Conservation (phyloP, 2,329 filamentous ascomycete genomes). For the Chaetomium sp. region DNA sequence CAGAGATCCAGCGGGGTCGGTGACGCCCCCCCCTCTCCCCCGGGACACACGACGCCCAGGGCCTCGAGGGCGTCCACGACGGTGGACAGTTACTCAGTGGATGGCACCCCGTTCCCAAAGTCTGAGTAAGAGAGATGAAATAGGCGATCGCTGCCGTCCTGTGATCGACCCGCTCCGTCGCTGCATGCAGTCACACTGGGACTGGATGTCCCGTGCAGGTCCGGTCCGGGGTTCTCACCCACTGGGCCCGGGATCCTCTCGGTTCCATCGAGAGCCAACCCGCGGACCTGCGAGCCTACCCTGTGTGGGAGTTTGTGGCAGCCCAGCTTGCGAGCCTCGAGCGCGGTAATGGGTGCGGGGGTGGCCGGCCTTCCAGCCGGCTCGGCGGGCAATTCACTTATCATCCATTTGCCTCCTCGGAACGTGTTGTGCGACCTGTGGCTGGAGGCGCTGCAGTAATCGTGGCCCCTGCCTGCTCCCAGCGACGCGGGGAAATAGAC, state of each 20-base stretch:
- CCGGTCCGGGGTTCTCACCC: not conserved
- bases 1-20: not conserved
- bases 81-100: too few species aligned
- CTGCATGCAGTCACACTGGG: slow-evolving; percentile 7
- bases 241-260: not conserved
- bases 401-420: too few species aligned
- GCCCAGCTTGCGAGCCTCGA: not conserved
- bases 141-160: not conserved
- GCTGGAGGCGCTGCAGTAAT: not conserved
- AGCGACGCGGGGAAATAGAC: not conserved
- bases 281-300: too few species aligned
- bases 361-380: too few species aligned
- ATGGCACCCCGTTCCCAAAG: not conserved
- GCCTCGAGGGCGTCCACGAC: too few species aligned
- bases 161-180: slow-evolving; percentile 4
- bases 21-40: not conserved
- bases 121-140: not conserved
- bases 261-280: too few species aligned
- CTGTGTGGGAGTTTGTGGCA: too few species aligned
- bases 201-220: not conserved
- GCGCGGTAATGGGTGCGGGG: not conserved
- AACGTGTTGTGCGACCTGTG: slow-evolving; percentile 6
- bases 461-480: not conserved
- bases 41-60: not conserved
- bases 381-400: too few species aligned